Conservation (phyloP, 305 asterid species). For the Fraxinus baroniana region DNA sequence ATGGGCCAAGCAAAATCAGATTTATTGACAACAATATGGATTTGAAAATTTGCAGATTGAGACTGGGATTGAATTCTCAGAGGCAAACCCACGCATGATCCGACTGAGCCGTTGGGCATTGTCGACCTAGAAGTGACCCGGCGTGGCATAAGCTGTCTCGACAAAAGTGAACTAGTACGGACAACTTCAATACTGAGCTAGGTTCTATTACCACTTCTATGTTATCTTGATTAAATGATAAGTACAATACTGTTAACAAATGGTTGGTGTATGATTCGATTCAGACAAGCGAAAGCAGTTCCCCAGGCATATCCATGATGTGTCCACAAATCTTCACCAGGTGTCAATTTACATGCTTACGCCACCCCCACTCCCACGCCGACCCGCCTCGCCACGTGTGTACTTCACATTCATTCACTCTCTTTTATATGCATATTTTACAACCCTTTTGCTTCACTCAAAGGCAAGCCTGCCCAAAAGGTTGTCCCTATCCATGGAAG, state of each 20-base stretch:
- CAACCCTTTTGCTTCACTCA: neutral
- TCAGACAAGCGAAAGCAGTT: neutral
- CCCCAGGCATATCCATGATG: slow-evolving; percentile 7
- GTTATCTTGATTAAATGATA: neutral
- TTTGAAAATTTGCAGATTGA: no score
- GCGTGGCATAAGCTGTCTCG: neutral
- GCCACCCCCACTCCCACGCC: slow-evolving; percentile 10
- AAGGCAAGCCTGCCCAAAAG: neutral
- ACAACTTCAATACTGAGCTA: neutral
- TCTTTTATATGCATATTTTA: neutral
- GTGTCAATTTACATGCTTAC: slow-evolving; percentile 32
- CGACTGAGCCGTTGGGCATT: neutral
- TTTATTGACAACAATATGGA: no score
- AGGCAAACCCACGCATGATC: neutral
- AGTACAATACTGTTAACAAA: neutral
- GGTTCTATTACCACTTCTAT: neutral
- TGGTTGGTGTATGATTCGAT: neutral
- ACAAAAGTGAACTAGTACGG: neutral
- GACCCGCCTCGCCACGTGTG: neutral
- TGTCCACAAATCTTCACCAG: slow-evolving; percentile 26
- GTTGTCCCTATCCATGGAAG: slow-evolving; percentile 4
- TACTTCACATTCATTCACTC: neutral
- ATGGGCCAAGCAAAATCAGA: no score
- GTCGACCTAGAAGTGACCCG: neutral
- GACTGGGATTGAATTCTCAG: no score